A percentile compares a stretch with the other conserved stretches of the same genome.
Evolutionary conservation across 2,329 filamentous ascomycete genomes (phyloP).

Genomic region (Leptographium radiaticola): DNA sequence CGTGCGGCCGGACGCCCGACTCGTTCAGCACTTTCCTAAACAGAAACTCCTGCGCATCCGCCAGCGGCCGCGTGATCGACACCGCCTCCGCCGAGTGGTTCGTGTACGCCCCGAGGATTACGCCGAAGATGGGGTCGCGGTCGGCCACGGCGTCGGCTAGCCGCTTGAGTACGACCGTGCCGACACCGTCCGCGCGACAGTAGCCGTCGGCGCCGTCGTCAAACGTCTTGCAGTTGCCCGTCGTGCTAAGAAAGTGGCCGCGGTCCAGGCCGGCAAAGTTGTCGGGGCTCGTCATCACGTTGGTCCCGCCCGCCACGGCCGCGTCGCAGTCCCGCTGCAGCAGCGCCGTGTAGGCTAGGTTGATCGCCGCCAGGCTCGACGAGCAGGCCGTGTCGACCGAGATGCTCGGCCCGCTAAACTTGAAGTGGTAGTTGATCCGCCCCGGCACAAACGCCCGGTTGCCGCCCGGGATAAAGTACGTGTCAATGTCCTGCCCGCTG

Average conservation of each 20-base stretch:
- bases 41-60: conserved; percentile 40
- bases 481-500: conserved; percentile 54
- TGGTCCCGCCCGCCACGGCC: conserved; percentile 66
- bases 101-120: conserved; percentile 45
- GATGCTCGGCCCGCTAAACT: conserved; percentile 58
- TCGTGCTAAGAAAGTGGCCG: conserved; percentile 65
- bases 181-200: conserved; percentile 27
- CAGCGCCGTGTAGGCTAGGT: conserved; percentile 59
- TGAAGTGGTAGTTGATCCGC: conserved; percentile 63
- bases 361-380: conserved; percentile 57
- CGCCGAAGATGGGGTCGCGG: conserved; percentile 37
- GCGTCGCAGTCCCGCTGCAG: conserved; percentile 68
- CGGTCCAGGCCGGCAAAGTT: conserved; percentile 62
- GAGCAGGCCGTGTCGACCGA: conserved; percentile 68
- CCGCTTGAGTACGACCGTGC: conserved; percentile 30
- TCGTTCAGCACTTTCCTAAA: conserved; percentile 42
- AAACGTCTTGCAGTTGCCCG: conserved; percentile 47
- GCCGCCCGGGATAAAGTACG: conserved; percentile 30
- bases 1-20: conserved; percentile 42
- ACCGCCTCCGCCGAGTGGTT: conserved; percentile 52
- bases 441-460: conserved; percentile 31
- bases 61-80: conserved; percentile 51
- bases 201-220: conserved; percentile 53
- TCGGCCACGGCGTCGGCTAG: conserved; percentile 31
- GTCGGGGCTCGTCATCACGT: conserved; percentile 66